Conservation (phyloP, 257 asterid genomes). For the Prunella vulgaris region DNA sequence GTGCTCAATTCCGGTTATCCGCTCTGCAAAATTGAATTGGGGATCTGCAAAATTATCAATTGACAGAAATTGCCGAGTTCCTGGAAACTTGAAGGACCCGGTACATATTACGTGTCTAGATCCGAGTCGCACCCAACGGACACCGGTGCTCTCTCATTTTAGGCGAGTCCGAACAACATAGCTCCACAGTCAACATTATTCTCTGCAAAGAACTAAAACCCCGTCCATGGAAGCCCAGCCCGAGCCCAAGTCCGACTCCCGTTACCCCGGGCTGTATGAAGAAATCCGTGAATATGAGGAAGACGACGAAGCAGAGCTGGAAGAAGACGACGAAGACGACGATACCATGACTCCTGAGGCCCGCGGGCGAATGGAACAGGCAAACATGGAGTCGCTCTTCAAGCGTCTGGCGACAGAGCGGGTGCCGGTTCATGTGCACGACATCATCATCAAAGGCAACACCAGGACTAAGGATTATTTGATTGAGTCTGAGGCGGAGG, state of each 20-base stretch:
- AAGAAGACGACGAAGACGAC: constrained; percentile 30
- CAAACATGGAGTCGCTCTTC: constrained; percentile 49
- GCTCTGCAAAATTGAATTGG: too few relatives aligned
- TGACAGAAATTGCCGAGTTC: too few relatives aligned
- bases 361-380: constrained; percentile 41
- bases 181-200: not conserved
- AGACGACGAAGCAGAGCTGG: constrained; percentile 39
- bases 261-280: constrained; percentile 23
- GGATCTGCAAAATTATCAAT: too few relatives aligned
- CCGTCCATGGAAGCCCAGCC: constrained; percentile 23
- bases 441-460: constrained; percentile 81
- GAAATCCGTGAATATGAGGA: constrained; percentile 35
- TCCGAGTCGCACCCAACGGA: too few relatives aligned
- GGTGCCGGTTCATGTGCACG: constrained; percentile 77
- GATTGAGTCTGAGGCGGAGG: constrained; percentile 64
- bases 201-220: not conserved
- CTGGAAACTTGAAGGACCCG: too few relatives aligned
- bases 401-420: constrained; percentile 57
- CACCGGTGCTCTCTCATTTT: too few relatives aligned
- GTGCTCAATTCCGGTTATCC: too few relatives aligned
- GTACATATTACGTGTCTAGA: too few relatives aligned
- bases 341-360: constrained; percentile 34
- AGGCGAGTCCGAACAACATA: too few relatives aligned
- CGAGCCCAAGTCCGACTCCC: constrained; percentile 24
- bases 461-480: constrained; percentile 63